phyloP scores from a whole-genome alignment of 352 stramenopile species.

The Blastocystis hominis region DNA sequence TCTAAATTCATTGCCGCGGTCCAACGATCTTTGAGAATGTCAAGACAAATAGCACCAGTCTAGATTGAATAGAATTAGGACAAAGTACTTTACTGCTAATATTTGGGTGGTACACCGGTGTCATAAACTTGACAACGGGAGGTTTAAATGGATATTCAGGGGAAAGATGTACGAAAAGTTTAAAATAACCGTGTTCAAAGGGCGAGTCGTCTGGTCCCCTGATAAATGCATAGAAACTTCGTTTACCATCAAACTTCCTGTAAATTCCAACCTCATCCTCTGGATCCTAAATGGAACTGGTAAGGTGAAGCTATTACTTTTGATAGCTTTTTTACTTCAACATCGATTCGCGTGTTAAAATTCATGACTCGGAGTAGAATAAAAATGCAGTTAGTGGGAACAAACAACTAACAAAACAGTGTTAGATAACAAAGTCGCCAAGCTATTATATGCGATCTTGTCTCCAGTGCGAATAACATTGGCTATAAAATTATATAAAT shows the following conservation, averaged over 20 bases:
- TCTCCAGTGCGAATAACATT: conserved; percentile 23
- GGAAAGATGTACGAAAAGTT: conserved; percentile 74
- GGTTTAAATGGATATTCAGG: conserved; percentile 75
- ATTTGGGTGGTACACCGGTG: conserved; percentile 81
- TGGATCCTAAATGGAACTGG: neutral
- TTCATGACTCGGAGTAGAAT: neutral
- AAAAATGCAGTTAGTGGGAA: neutral
- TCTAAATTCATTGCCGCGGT: conserved; percentile 77
- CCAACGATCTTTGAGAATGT: conserved; percentile 81
- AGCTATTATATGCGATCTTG: neutral
- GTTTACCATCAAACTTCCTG: neutral
- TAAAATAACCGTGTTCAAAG: conserved; percentile 73
- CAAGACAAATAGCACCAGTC: conserved; percentile 77
- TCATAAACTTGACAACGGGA: conserved; percentile 72
- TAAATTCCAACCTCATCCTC: conserved; percentile 15
- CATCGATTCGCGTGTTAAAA: neutral
- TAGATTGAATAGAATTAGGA: conserved; percentile 58
- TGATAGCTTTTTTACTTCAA: neutral
- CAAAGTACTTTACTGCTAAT: conserved; percentile 65
- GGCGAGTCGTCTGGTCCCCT: conserved; percentile 69
- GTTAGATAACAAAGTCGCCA: neutral
- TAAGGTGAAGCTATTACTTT: neutral
- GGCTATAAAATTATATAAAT: neutral
- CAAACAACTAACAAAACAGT: neutral
- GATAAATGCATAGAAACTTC: conserved; percentile 65